Conservation (phyloP, 1,284 basidiomycete genomes). For the Gymnopus androsaceus region DNA sequence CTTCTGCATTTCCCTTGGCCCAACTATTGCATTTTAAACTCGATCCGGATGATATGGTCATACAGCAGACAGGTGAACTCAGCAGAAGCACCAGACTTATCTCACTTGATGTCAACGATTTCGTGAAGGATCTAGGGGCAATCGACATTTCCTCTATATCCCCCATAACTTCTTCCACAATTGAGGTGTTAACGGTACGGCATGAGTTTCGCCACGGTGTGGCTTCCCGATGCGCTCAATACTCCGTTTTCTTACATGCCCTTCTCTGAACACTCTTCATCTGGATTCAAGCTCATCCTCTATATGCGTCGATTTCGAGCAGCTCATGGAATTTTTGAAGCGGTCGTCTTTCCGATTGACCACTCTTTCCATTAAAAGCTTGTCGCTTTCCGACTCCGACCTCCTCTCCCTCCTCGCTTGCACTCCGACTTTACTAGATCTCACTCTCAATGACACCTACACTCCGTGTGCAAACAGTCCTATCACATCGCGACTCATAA, state of each 20-base stretch:
- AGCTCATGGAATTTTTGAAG: background rate
- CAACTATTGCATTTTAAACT: background rate
- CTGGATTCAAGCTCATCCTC: too few species aligned
- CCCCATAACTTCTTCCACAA: background rate
- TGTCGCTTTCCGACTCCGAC: background rate
- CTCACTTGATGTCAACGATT: too few species aligned
- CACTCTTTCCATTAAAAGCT: too few species aligned
- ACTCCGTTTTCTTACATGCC: background rate
- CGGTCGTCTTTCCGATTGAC: background rate
- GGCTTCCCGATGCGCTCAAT: background rate
- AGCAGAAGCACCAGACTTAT: too few species aligned
- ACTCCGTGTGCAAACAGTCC: background rate
- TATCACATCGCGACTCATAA: background rate
- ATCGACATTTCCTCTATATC: background rate
- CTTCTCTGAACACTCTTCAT: background rate
- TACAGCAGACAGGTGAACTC: too few species aligned
- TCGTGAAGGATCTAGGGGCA: too few species aligned
- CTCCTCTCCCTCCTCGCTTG: background rate
- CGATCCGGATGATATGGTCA: too few species aligned
- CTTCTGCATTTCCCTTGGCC: background rate
- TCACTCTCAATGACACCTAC: background rate
- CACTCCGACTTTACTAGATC: background rate
- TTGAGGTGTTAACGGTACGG: background rate
- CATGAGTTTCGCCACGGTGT: background rate
- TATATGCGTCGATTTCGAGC: background rate